Evolutionary conservation across 805 yeast genomes (phyloP).

Genomic region (Tetrapisispora fleetii): DNA sequence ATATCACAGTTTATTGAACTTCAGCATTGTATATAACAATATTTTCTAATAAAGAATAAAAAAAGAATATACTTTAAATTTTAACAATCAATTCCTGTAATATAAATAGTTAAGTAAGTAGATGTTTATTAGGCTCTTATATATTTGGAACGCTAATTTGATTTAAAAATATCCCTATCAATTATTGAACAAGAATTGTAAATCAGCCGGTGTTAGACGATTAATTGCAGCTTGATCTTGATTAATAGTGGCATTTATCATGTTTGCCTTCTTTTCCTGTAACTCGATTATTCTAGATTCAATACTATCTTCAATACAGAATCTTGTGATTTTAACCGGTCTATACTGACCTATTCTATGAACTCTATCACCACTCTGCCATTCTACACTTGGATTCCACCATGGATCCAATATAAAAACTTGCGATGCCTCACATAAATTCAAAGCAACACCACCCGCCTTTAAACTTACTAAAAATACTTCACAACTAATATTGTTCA

Average conservation of each 20-base stretch:
- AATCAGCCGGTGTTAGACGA: conserved; percentile 82
- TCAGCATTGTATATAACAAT: no score
- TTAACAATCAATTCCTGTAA: neutral
- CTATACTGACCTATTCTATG: conserved; percentile 95
- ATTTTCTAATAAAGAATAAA: neutral
- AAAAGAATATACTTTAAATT: neutral
- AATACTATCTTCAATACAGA: conserved; percentile 93
- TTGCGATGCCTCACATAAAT: conserved; percentile 93
- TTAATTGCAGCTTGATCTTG: conserved; percentile 86
- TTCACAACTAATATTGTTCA: conserved; percentile 88
- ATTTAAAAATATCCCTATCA: conserved; percentile 23
- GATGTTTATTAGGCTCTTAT: neutral
- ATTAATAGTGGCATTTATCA: conserved; percentile 95
- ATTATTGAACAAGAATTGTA: conserved; percentile 87
- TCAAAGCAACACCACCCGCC: conserved; percentile 98
- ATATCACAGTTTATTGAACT: neutral
- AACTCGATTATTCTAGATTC: conserved; percentile 92
- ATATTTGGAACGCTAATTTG: neutral
- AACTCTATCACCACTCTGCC: conserved; percentile 97
- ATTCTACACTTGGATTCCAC: conserved; percentile 99
- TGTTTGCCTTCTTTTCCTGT: conserved; percentile 94
- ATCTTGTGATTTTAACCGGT: conserved; percentile 85
- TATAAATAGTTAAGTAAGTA: neutral
- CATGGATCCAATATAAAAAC: conserved; percentile 95
- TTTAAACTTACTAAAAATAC: conserved; percentile 89